A percentile compares a stretch with the other conserved stretches of the same genome.
These are phyloP conservation scores for Moricandia moricandioides DNA, from an alignment of 345 rosid species.

Conservation along the genomic window DNA sequence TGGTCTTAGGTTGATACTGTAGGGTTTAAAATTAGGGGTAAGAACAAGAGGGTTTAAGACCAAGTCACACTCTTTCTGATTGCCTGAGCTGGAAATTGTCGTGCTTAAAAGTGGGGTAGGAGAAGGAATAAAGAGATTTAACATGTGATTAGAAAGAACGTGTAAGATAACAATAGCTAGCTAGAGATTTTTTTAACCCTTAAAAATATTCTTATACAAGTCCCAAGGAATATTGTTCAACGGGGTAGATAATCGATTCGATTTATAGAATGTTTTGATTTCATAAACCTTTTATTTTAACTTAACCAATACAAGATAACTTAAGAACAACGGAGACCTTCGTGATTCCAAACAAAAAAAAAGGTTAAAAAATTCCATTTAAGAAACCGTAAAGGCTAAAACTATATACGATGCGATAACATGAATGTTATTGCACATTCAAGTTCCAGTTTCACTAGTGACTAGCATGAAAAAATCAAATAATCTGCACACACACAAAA, in stretches of 20 bases:
- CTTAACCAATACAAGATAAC: background rate
- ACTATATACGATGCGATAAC: background rate
- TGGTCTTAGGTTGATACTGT: background rate
- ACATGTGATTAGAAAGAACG: conserved; percentile 25
- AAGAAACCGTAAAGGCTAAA: background rate
- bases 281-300: background rate
- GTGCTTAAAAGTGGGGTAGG: conserved; percentile 32
- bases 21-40: background rate
- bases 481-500: background rate
- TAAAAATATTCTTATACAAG: conserved; percentile 14
- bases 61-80: conserved; percentile 17
- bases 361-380: background rate
- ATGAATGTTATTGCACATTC: background rate
- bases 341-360: background rate
- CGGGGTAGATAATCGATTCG: conserved; percentile 29
- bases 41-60: conserved; percentile 2
- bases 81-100: conserved; percentile 30
- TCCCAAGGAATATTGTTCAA: conserved; percentile 26
- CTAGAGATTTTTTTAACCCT: background rate
- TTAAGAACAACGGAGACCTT: background rate
- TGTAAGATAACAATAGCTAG: conserved; percentile 21
- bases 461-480: background rate
- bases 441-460: background rate
- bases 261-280: conserved; percentile 4
- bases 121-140: conserved; percentile 22